Evolutionary conservation across 345 rosid species (phyloP), one percentile per base, ranked within the genome.

Genomic region (Boechera divaricarpa): DNA sequence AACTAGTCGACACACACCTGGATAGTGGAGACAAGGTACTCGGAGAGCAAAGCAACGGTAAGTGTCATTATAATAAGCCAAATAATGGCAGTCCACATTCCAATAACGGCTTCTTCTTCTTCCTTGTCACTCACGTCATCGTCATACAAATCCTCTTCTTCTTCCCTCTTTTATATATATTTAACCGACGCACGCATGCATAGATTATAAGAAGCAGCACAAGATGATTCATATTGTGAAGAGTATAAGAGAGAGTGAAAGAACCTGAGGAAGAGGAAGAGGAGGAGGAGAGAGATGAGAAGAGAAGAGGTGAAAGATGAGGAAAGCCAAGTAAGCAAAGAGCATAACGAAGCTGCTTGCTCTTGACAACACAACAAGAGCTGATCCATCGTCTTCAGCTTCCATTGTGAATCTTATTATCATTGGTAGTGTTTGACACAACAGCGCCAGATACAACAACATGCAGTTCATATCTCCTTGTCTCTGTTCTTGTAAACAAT

Each of bases 261-360:
- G 33, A 56, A 75, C 79, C 63, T 52, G 75, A 62, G 39, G 51
- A 0, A 33, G 49, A 61, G 66, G 47, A 57, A 31, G 73, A 48
- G 73, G 59, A 36, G 68, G 74, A 28, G 76, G 71, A 55, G 76
- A 55, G 33, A 70, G 13, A 52, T 89, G 82, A 75, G 88, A 92
- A 59, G 96, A 88, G 83, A 85, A 90, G 0, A 94, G 84, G 81
- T 94, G 98, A 87, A 94, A 94, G 85, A 90, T 63, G 35, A 94
- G 91, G 61, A 90, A 94, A 29, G 91, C 90, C 55, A 87, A 55
- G 74, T 93, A 91, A 38, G 92, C 91, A 10, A 89, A 39, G 42
- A 94, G 93, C 94, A 91, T 94, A n/a, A 83, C 57, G 31, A 89
- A 80, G 89, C 98, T 90, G 82, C 97, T 87, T 24, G 82, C 89